Evolutionary conservation across 768 basidiomycete genomes (phyloP).

Genomic region (Tephrocybe sp.): DNA sequence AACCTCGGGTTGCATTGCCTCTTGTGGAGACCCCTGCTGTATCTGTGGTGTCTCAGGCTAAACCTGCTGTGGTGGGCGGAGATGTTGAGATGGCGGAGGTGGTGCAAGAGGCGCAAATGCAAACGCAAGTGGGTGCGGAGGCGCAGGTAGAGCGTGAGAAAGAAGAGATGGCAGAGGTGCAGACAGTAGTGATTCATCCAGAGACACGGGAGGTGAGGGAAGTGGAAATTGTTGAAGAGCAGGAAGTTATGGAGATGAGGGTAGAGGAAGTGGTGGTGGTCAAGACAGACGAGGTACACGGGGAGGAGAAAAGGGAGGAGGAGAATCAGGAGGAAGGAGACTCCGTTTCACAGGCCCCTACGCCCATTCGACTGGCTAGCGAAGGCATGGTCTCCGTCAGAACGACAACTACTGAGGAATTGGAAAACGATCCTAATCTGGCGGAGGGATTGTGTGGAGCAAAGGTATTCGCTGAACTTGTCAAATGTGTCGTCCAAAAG

Average conservation of each 20-base stretch:
- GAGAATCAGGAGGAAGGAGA: neutral
- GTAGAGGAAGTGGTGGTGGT: no score
- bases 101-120: no score
- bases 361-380: no score
- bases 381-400: neutral
- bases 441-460: constrained; percentile 4
- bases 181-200: no score
- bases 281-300: no score
- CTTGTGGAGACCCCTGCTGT: neutral
- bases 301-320: no score
- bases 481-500: neutral
- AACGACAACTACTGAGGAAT: neutral
- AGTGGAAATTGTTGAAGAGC: no score
- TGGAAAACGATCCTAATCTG: constrained; percentile 6
- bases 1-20: neutral
- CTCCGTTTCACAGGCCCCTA: neutral
- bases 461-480: constrained; percentile 5
- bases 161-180: neutral
- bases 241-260: no score
- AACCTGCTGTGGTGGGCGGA: neutral
- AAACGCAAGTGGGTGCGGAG: no score
- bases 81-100: neutral
- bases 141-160: neutral
- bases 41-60: neutral
- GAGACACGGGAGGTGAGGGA: no score